A percentile compares a stretch with the other conserved stretches of the same genome.
These are phyloP conservation scores for Phallus indusiatus DNA, from an alignment of 768 basidiomycete genomes.

Conservation along the genomic window DNA sequence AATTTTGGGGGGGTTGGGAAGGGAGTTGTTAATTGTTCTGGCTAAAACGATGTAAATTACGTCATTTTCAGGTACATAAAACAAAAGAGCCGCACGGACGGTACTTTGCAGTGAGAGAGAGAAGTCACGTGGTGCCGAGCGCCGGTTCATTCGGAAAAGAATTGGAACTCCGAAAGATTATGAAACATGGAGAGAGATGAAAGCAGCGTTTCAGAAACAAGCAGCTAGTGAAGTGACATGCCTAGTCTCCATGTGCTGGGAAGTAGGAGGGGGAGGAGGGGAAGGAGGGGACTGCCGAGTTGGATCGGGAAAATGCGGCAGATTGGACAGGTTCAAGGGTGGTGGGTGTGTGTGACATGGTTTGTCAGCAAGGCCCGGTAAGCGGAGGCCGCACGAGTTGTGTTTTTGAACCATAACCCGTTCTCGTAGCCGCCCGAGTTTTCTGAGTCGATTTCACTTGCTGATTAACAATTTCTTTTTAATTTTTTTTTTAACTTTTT, in stretches of 20 bases:
- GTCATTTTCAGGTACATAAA: too few relatives aligned
- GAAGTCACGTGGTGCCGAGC: not conserved
- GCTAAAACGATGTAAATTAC: too few relatives aligned
- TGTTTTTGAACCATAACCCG: not conserved
- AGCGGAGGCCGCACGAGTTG: not conserved
- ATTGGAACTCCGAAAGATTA: not conserved
- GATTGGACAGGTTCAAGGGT: not conserved
- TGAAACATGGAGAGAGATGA: not conserved
- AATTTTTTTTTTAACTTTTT: not conserved
- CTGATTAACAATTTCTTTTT: not conserved
- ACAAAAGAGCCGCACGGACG: too few relatives aligned
- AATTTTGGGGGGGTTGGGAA: too few relatives aligned
- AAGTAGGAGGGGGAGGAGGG: too few relatives aligned
- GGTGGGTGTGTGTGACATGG: not conserved
- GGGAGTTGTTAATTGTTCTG: too few relatives aligned
- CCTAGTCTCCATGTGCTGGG: too few relatives aligned
- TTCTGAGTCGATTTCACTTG: not conserved
- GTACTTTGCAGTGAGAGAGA: not conserved
- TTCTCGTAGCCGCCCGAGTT: not conserved
- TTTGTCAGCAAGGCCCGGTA: not conserved
- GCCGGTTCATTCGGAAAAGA: not conserved
- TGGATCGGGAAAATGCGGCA: too few relatives aligned
- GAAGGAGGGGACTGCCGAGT: too few relatives aligned
- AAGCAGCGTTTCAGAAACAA: not conserved
- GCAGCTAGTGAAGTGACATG: too few relatives aligned